Evolutionary conservation across 192 early-diverging fungal species (phyloP), one percentile per base, ranked within the genome.

Genomic region (Backusella circina): DNA sequence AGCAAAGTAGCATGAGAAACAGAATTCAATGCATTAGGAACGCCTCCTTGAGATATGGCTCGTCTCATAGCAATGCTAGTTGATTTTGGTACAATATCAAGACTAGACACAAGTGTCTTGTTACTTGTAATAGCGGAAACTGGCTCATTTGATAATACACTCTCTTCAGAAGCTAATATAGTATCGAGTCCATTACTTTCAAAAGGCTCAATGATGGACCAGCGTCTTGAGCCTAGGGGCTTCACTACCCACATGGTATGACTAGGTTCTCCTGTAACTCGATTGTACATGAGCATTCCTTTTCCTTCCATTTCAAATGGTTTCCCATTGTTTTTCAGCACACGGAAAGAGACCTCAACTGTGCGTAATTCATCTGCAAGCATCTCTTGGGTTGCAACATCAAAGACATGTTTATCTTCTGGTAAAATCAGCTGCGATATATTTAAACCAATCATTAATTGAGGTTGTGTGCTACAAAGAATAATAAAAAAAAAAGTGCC

Each of bases 201-300:
- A 50, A 76, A 35, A 39, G 70, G 21, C 7, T 73, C 79, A 23
- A 71, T 33, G 32, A 77, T 35, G 28, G 79, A 76, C 57, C 50
- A 69, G 18, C 79, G 74, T 38, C 47, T 64, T 23, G 41, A 44
- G 7, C 41, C 83, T 0, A 86, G 79, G 2, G 94, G 94, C 23
- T 90, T 88, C 2, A 91, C 85, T 0, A 95, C 90, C 93, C 93
- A 95, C 81, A 95, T 90, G 2, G 89, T 90, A 68, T 91, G 93
- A 61, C 85, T 84, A 0, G 91, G 88, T 15, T 84, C 79, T 18
- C 85, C 84, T n/a, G 89, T 89, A 0, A 83, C 83, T 32, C 91
- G 82, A 78, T 96, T 90, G 65, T 91, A 89, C 76, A 91, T 90
- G 13, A 95, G 72, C 91, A 96, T 94, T 18, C 94, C 94, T 71